These are phyloP conservation scores for Dactylonectria estremocensis DNA, from an alignment of 2,329 filamentous ascomycete genomes.

Conservation along the genomic window DNA sequence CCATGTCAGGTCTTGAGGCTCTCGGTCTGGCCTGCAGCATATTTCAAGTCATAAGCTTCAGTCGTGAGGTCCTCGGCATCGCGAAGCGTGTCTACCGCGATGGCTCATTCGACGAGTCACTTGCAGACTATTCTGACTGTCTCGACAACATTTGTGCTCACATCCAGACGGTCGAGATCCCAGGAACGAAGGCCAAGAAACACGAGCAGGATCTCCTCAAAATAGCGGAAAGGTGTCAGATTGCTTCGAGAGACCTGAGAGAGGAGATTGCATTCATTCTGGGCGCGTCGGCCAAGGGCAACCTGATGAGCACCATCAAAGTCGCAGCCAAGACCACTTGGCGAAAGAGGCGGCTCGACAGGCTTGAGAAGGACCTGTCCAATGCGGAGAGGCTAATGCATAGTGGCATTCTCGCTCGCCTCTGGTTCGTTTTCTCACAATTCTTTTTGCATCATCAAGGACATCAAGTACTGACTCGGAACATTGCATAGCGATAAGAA, in stretches of 20 bases:
- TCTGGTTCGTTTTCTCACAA: slow-evolving; percentile 8
- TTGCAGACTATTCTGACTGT: slow-evolving; percentile 4
- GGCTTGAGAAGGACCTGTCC: slow-evolving; percentile 33
- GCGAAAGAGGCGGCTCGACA: slow-evolving; percentile 40
- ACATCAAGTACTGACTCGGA: no score
- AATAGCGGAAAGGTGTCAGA: slow-evolving; percentile 17
- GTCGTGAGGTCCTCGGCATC: slow-evolving; percentile 34
- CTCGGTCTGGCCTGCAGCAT: slow-evolving; percentile 46
- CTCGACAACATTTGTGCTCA: slow-evolving; percentile 4
- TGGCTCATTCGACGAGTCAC: slow-evolving; percentile 6
- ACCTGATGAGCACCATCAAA: slow-evolving; percentile 7
- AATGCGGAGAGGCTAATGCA: slow-evolving; percentile 22
- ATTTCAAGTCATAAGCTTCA: slow-evolving; percentile 43
- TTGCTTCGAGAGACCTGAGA: slow-evolving; percentile 1
- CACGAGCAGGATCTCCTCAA: slow-evolving; percentile 5
- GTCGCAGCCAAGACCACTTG: slow-evolving; percentile 37
- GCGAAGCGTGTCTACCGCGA: slow-evolving; percentile 39
- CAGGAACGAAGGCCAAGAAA: not conserved
- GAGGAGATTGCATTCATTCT: slow-evolving; percentile 21
- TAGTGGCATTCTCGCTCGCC: slow-evolving; percentile 8
- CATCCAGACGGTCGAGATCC: not conserved
- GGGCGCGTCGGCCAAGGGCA: slow-evolving; percentile 17
- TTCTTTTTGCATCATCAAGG: no score
- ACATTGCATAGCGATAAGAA: slow-evolving; percentile 8
- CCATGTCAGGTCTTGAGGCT: slow-evolving; percentile 40